Evolutionary conservation across 176 grass and related monocot species (phyloP), one percentile per base, ranked within the genome.

Genomic region (Cocos nucifera): DNA sequence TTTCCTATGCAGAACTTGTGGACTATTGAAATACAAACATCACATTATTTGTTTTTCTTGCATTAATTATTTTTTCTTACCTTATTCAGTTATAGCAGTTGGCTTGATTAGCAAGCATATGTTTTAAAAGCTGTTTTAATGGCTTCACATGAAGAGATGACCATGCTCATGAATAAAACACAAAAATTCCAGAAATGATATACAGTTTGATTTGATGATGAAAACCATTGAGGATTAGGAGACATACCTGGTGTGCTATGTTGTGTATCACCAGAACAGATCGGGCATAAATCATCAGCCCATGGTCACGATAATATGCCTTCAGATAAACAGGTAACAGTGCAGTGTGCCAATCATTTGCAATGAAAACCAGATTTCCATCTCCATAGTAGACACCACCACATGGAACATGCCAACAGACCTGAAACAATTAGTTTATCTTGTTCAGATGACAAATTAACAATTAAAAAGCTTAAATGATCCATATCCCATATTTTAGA

Each of bases 201-300:
- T 9, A 76, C 23, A 71, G 22, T 73, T 63, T 15, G 15, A 35
- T 64, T 12, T 73, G 53, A 51, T 59, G 65, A 55, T 22, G 20
- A 22, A 68, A 54, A 54, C 63, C 28, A 22, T 61, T 10, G 18
- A 61, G 56, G 62, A 56, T 69, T 9, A 24, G 71, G 30, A 51
- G 29, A 63, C 17, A 67, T 79, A 88, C 86, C 75, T 97, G 87
- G 70, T 97, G 84, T 71, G 92, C 92, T 61, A 97, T 97, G 65
- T 97, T 97, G 84, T 97, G 92, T 78, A 97, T 83, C 51, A 97
- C 92, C 58, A 91, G 73, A 58, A 91, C 76, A 59, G 80, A 91
- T 53, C 87, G 76, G 20, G 73, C 76, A 82, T 97, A 97, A 66
- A 56, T 75, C 92, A 97, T 91, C 50, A 85, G 80, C 57, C 87